Base-by-base conservation (phyloP, 1,284 basidiomycete genomes). In the Takashimella koratensis region DNA sequence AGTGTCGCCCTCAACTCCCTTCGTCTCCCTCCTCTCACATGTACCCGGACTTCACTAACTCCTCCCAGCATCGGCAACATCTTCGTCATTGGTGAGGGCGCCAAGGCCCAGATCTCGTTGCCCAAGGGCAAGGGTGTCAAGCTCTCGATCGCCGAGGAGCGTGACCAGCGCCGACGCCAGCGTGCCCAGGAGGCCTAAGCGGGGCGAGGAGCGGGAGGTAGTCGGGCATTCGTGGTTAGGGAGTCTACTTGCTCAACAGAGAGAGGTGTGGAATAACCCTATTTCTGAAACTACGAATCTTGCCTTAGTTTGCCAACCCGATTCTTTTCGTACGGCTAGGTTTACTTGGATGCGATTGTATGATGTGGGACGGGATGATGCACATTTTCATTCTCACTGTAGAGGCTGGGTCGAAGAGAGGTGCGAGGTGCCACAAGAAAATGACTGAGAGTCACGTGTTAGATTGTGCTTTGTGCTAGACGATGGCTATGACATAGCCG, bases 21-120 rank as follows among this genome's bases (percentile, higher is more conserved):
- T n/a, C n/a, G n/a, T n/a, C n/a, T n/a, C n/a, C n/a, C n/a, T n/a
- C n/a, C n/a, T n/a, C n/a, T n/a, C n/a, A n/a, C n/a, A n/a, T n/a
- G n/a, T n/a, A n/a, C n/a, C n/a, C n/a, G n/a, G n/a, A n/a, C n/a
- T n/a, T n/a, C n/a, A n/a, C n/a, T n/a, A n/a, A n/a, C n/a, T n/a
- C n/a, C n/a, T n/a, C 41, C 19, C 46, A 94, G 93, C 76, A 84
- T 98, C 63, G 86, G 86, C 73, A 98, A 98, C 84, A 90, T 98
- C 76, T 98, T 98, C 79, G 88, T 98, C 71, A 91, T 98, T 64
- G 95, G 96, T 65, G 87, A 95, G 80, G 92, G 91, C 59, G 82
- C 77, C 77, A 98, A 98, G 84, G 85, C 95, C 53, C 93, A 92
- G 87, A 84, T 98, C 80, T 98, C 95, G 47, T 81, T 98, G 73